phyloP scores from a whole-genome alignment of 2,329 filamentous ascomycete genomes.

The Fusarium albosuccineum region DNA sequence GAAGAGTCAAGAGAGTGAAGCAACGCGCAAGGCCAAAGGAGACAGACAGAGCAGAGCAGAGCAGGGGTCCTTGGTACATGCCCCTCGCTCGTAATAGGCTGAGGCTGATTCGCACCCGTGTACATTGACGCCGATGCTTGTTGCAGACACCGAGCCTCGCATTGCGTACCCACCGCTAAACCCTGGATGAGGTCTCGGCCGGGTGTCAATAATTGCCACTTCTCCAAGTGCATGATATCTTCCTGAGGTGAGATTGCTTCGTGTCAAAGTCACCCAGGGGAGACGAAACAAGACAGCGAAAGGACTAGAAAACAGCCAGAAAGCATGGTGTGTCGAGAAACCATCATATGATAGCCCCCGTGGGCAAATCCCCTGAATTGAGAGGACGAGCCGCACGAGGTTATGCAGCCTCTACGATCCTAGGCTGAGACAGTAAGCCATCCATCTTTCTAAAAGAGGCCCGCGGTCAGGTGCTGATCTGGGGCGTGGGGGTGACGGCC shows the following conservation, averaged over 20 bases:
- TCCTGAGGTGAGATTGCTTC: constrained; percentile 21
- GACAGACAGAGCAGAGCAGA: not conserved
- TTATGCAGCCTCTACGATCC: constrained; percentile 20
- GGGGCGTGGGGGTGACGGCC: constrained; percentile 19
- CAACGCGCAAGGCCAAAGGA: constrained; percentile 21
- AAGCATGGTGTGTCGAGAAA: constrained; percentile 16
- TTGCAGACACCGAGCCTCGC: constrained; percentile 14
- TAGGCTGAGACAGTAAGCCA: constrained; percentile 29
- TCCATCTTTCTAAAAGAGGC: constrained; percentile 9
- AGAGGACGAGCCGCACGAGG: constrained; percentile 30
- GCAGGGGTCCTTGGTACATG: constrained; percentile 4
- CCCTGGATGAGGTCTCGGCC: not conserved
- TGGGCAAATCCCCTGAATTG: constrained; percentile 42
- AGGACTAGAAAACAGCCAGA: not conserved
- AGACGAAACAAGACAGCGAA: not conserved
- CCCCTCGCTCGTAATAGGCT: constrained; percentile 31
- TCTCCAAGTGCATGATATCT: constrained; percentile 36
- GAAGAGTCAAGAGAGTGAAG: constrained; percentile 12
- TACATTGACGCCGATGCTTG: constrained; percentile 33
- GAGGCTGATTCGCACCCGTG: constrained; percentile 31
- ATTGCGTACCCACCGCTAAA: constrained; percentile 14
- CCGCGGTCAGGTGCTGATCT: constrained; percentile 27
- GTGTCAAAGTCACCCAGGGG: not conserved
- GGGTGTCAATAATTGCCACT: constrained; percentile 7
- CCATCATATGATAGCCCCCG: constrained; percentile 33